Evolutionary conservation across 73 alveolate genomes (phyloP), one percentile per base, ranked within the genome.

Genomic region (Stentor roeselii): DNA sequence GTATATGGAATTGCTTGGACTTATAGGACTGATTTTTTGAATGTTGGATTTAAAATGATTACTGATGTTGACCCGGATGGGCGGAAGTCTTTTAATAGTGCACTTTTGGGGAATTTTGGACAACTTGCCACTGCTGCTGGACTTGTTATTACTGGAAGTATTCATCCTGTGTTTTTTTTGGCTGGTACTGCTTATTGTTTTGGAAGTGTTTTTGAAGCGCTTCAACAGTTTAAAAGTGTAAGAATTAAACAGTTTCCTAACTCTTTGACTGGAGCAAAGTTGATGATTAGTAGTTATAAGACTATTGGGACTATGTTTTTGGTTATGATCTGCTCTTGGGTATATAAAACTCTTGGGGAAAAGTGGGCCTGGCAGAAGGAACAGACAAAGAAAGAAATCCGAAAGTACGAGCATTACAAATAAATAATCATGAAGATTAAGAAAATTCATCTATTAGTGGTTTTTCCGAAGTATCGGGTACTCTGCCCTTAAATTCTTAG

Each of bases 1-100:
- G 90, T 94, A 75, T 94, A 92, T 88, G 98, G 97, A 3, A 94
- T 94, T 50, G 89, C 86, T 34, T 94, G 95, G 86, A 91, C 84
- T 76, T 84, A 94, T 80, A 82, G 88, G 67, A 80, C 84, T 32
- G 98, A 94, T 76, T 94, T 92, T 76, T 60, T 78, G 75, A 94
- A 83, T 50, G 98, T 96, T 3, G 98, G 98, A 38, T 94, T 86
- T 75, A 90, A 90, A 82, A 94, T 92, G 98, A 76, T 90, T 34
- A 80, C 93, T 3, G 82, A 90, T 67, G 78, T 77, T 31, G 96
- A 90, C 60, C 80, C 78, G 21, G 59, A 75, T 11, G 95, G 95
- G 3, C 11, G 39, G 59, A 31, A 39, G 60, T 87, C 92, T 11
- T 59, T 39, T 60, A 60, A 84, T n/a, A 76, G 89, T 31, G 78